A percentile compares a stretch with the other conserved stretches of the same genome.
These are phyloP conservation scores for Aspergillus eucalypticola DNA, from an alignment of 2,329 filamentous ascomycete species.

Conservation along the genomic window DNA sequence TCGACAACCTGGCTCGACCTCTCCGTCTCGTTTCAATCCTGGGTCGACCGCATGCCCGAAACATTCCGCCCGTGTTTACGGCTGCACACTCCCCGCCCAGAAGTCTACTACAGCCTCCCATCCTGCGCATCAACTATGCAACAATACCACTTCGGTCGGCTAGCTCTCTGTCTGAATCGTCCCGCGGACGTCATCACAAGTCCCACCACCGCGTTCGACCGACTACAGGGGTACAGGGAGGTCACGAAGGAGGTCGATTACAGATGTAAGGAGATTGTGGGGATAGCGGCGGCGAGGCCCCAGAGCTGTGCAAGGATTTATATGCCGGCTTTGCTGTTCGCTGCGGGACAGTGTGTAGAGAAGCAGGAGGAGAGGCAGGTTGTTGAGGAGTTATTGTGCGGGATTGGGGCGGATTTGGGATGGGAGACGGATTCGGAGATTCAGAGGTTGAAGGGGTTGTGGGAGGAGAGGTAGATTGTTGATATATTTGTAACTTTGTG, in stretches of 20 bases:
- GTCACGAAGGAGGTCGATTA: constrained; percentile 57
- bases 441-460: constrained; percentile 46
- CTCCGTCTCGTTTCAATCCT: constrained; percentile 56
- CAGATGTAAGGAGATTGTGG: constrained; percentile 60
- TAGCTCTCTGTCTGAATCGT: constrained; percentile 62
- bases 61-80: constrained; percentile 59
- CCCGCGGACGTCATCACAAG: constrained; percentile 57
- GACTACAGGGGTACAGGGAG: constrained; percentile 58
- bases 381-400: constrained; percentile 56
- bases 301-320: constrained; percentile 60
- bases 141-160: constrained; percentile 64
- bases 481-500: too few relatives aligned
- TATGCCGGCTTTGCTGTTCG: constrained; percentile 60
- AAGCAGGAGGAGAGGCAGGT: constrained; percentile 54
- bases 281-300: constrained; percentile 57
- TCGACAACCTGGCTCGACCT: constrained; percentile 55
- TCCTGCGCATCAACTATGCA: constrained; percentile 66
- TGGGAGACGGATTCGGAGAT: constrained; percentile 61
- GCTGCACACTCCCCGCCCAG: constrained; percentile 44
- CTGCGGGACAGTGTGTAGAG: constrained; percentile 60
- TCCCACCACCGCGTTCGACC: constrained; percentile 54
- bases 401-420: constrained; percentile 62
- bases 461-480: constrained; percentile 24
- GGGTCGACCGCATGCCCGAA: constrained; percentile 58
- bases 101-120: constrained; percentile 62